Evolutionary conservation across 352 stramenopile species (phyloP).

Genomic region (Pythium diclinum): DNA sequence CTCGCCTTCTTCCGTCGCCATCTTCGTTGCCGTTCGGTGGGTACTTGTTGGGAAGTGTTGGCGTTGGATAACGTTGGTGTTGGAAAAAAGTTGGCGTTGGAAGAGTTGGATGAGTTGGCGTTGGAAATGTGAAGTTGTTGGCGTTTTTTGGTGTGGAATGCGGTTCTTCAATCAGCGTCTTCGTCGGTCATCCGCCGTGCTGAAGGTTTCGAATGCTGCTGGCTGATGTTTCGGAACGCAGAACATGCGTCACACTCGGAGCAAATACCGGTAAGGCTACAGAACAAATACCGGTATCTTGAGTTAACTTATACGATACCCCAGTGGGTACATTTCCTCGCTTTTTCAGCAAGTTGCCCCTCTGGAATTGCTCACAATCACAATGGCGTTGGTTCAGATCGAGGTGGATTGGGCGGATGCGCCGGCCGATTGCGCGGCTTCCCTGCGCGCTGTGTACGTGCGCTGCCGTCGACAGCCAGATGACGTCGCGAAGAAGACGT

Average conservation of each 20-base stretch:
- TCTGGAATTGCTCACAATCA: neutral
- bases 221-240: neutral
- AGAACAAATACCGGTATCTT: neutral
- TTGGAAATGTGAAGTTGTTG: neutral
- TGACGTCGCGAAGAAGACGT: neutral
- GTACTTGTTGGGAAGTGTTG: neutral
- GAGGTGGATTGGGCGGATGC: constrained; percentile 27
- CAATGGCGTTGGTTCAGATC: constrained; percentile 28
- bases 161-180: neutral
- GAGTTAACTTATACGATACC: neutral
- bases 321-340: neutral
- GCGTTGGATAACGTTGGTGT: neutral
- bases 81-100: neutral
- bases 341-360: neutral
- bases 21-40: neutral
- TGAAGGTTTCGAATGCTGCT: neutral
- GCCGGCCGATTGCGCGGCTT: neutral
- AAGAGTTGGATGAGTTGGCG: neutral
- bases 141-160: neutral
- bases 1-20: neutral
- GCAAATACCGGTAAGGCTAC: neutral
- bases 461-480: constrained; percentile 24
- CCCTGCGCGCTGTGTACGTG: constrained; percentile 24
- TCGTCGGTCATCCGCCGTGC: neutral
- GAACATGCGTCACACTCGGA: neutral